Base-by-base conservation (phyloP, 768 basidiomycete species). In the Russula abietina region DNA sequence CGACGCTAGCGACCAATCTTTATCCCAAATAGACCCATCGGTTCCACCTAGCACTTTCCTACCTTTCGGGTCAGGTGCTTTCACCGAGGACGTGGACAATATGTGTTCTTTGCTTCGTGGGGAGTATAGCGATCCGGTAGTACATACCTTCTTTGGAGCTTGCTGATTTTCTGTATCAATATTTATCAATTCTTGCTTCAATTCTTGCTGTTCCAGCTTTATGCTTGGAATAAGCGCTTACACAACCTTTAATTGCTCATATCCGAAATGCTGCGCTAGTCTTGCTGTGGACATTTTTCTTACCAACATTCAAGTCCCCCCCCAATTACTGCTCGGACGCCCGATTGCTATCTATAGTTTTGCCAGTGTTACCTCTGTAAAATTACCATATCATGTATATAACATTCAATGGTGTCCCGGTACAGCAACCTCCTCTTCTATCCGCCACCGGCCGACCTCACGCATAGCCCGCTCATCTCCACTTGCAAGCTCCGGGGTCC, bases 391-490 rank as follows among this genome's bases (percentile, higher is more conserved):
- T 9, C 33, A 56, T 55, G 33, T 55, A 39, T 55, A 36, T 58
- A 32, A 6, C 28, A 54, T 36, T 75, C 72, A 88, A 73, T 89
- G 88, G 61, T 86, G 76, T 43, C 81, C 83, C 2, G 83, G 73
- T 10, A 82, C 74, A 0, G 81, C 80, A 1, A 86, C 79, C 4
- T 88, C 88, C 65, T 89, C 86, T 65, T 91, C 88, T 39, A 93
- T 85, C 46, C 81, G 83, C 97, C 97, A 99, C 58, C 79, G 77
- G 0, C 96, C 97, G 0, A 99, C 93, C 67, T 89, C 83, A 38
- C 83, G 77, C 96, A 99, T 98, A 0, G 94, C 91, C 48, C 81
- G 77, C 28, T 83, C 80, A 68, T 92, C 91, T 0, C 97, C 97
- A 5, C 68, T 73, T 45, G 78, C 80, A n/a, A 98, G 72, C 57